These are phyloP conservation scores for Fimicolochytrium jonesii DNA, from an alignment of 192 early-diverging fungal species.

Conservation along the genomic window DNA sequence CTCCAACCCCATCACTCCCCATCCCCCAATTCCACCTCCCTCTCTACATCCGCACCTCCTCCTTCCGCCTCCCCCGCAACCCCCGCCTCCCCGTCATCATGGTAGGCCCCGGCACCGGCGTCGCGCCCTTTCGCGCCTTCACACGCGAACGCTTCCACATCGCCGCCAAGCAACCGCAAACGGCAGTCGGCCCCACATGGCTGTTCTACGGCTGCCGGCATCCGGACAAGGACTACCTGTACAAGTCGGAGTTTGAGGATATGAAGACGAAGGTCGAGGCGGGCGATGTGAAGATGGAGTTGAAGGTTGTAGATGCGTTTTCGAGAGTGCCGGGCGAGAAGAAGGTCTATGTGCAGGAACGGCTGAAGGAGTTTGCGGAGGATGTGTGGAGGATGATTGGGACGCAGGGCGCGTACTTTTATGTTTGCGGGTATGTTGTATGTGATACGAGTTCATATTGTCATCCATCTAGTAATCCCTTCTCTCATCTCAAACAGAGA, in stretches of 20 bases:
- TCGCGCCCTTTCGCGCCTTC: slow-evolving; percentile 98
- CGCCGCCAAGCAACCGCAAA: slow-evolving; percentile 38
- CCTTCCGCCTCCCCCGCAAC: slow-evolving; percentile 88
- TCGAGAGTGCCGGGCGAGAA: slow-evolving; percentile 67
- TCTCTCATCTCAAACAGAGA: slow-evolving; percentile 54
- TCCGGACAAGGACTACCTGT: slow-evolving; percentile 85
- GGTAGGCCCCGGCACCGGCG: slow-evolving; percentile 98
- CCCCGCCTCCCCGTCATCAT: slow-evolving; percentile 80
- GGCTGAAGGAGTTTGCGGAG: slow-evolving; percentile 66
- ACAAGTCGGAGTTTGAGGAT: slow-evolving; percentile 78
- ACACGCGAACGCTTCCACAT: slow-evolving; percentile 76
- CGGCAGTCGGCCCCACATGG: slow-evolving; percentile 69
- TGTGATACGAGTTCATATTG: slow-evolving; percentile 11
- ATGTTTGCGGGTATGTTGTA: slow-evolving; percentile 71
- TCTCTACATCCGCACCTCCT: slow-evolving; percentile 82
- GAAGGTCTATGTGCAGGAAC: slow-evolving; percentile 97
- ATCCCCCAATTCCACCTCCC: slow-evolving; percentile 58
- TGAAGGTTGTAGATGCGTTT: slow-evolving; percentile 83
- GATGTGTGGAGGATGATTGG: slow-evolving; percentile 79
- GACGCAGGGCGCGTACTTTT: slow-evolving; percentile 71
- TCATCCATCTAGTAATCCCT: not conserved
- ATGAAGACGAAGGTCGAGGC: slow-evolving; percentile 40
- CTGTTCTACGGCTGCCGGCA: slow-evolving; percentile 95
- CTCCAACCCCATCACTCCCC: slow-evolving; percentile 10
- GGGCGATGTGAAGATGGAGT: slow-evolving; percentile 41